Conservation (phyloP, 177 flowering plant species). For the Vitis hybrid region DNA sequence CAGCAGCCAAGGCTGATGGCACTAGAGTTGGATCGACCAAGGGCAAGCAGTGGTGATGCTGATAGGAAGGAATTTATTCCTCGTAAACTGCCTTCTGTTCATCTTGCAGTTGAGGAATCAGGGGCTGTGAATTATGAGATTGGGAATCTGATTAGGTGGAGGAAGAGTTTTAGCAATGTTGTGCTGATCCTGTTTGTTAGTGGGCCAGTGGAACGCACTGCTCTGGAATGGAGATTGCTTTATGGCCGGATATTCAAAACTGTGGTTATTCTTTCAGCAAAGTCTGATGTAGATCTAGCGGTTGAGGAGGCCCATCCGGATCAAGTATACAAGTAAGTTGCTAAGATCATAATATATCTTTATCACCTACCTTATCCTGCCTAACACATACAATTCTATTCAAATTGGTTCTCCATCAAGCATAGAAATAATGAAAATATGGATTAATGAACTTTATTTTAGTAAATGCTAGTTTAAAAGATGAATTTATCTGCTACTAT, state of each 20-base stretch:
- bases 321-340: constrained; percentile 77
- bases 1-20: constrained; percentile 95
- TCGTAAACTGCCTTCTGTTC: constrained; percentile 81
- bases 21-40: constrained; percentile 67
- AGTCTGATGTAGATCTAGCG: constrained; percentile 70
- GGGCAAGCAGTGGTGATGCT: constrained; percentile 84
- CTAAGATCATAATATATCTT: neutral
- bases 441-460: too few species aligned
- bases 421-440: too few species aligned
- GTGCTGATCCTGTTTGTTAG: constrained; percentile 82
- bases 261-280: constrained; percentile 71
- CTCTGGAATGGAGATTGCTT: constrained; percentile 96
- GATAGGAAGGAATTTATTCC: constrained; percentile 89
- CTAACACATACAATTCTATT: too few species aligned
- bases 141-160: constrained; percentile 85
- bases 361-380: neutral
- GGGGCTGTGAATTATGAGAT: constrained; percentile 91
- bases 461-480: too few species aligned
- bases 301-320: constrained; percentile 73
- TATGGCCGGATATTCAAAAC: constrained; percentile 95
- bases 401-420: too few species aligned
- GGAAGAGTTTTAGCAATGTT: constrained; percentile 89
- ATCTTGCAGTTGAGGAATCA: constrained; percentile 93
- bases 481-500: too few species aligned
- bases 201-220: constrained; percentile 87